Conservation (phyloP, 495 filamentous ascomycete genomes). For the Penicillium psychrofluorescens region DNA sequence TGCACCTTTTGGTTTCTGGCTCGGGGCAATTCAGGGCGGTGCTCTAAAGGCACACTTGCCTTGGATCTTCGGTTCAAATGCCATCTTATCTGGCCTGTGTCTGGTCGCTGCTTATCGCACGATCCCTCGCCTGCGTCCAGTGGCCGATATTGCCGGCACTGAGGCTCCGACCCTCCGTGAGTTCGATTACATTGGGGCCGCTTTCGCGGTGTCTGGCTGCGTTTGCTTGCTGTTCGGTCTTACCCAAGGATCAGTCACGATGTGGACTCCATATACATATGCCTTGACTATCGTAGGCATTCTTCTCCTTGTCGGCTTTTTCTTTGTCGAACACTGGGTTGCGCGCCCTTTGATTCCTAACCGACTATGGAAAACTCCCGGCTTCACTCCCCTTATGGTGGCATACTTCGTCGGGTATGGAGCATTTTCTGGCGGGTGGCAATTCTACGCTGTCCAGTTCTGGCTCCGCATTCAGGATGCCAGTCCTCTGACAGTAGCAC, state of each 20-base stretch:
- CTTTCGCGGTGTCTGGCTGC: slow-evolving; percentile 17
- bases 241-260: slow-evolving; percentile 19
- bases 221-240: slow-evolving; percentile 22
- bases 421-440: slow-evolving; percentile 38
- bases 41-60: slow-evolving; percentile 14
- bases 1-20: slow-evolving; percentile 18
- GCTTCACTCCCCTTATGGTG: slow-evolving; percentile 40
- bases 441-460: slow-evolving; percentile 47
- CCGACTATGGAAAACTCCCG: slow-evolving; percentile 28
- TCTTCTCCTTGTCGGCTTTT: slow-evolving; percentile 13
- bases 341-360: slow-evolving; percentile 22
- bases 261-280: slow-evolving; percentile 23
- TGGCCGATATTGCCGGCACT: slow-evolving; percentile 13
- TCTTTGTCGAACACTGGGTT: slow-evolving; percentile 16
- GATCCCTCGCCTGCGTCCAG: slow-evolving; percentile 15
- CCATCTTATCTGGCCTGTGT: slow-evolving; percentile 15
- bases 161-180: slow-evolving; percentile 16
- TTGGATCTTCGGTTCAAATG: slow-evolving; percentile 25
- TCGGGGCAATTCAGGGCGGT: slow-evolving; percentile 20
- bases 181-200: slow-evolving; percentile 21
- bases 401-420: slow-evolving; percentile 45
- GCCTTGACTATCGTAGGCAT: slow-evolving; percentile 14
- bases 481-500: slow-evolving; percentile 27
- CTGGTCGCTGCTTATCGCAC: slow-evolving; percentile 12
- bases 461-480: slow-evolving; percentile 38